Evolutionary conservation across 371 early-diverging fungal species (phyloP).

Genomic region (Enteropsectra breve): DNA sequence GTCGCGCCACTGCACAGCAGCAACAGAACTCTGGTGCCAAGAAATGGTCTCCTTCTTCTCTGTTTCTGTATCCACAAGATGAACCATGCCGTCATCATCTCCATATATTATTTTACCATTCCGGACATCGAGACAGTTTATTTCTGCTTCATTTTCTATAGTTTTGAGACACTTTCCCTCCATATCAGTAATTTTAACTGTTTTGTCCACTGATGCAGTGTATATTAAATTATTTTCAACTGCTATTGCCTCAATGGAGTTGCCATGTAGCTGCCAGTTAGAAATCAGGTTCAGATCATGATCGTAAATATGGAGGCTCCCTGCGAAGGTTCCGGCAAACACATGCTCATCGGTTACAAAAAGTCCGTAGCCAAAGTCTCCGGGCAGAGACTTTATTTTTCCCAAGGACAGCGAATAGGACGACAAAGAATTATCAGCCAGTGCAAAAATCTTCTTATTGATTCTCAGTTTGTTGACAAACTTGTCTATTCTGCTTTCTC

Average conservation of each 20-base stretch:
- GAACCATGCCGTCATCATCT: slow-evolving; percentile 52
- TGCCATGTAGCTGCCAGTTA: slow-evolving; percentile 20
- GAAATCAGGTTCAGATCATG: slow-evolving; percentile 11
- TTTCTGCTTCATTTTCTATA: slow-evolving; percentile 24
- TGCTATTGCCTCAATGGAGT: slow-evolving; percentile 38
- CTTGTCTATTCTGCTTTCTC: neutral
- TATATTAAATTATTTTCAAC: slow-evolving; percentile 16
- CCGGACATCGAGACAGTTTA: slow-evolving; percentile 56
- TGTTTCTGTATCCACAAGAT: slow-evolving; percentile 40
- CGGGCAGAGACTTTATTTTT: slow-evolving; percentile 2
- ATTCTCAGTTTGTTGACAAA: slow-evolving; percentile 41
- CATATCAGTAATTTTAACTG: slow-evolving; percentile 41
- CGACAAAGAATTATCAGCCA: slow-evolving; percentile 33
- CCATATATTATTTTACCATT: slow-evolving; percentile 49
- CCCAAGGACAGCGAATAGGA: slow-evolving; percentile 32
- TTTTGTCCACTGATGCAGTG: slow-evolving; percentile 36
- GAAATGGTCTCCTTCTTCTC: slow-evolving; percentile 32
- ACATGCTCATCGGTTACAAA: slow-evolving; percentile 3
- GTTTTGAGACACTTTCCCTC: slow-evolving; percentile 8
- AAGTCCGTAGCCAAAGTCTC: slow-evolving; percentile 42
- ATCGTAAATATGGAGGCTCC: slow-evolving; percentile 5
- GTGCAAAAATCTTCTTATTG: slow-evolving; percentile 12
- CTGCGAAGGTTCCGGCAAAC: slow-evolving; percentile 16
- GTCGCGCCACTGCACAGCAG: slow-evolving; percentile 42
- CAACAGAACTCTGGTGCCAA: slow-evolving; percentile 56